Conservation (phyloP, 2,329 filamentous ascomycete genomes). For the Ceratocystis variospora region DNA sequence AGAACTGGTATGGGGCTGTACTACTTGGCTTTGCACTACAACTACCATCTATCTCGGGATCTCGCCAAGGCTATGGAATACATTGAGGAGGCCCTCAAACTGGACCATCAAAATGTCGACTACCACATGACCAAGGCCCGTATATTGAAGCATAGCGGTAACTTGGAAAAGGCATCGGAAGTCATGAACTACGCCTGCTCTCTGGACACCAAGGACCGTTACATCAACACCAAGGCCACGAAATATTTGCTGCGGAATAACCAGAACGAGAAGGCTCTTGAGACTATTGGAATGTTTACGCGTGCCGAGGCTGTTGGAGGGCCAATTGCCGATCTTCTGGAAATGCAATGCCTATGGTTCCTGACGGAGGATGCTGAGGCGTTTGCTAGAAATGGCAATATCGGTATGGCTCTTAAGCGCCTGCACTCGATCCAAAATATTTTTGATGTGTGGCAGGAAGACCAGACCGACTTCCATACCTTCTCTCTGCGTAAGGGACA, state of each 20-base stretch:
- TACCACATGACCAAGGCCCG: conserved; percentile 92
- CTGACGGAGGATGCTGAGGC: conserved; percentile 90
- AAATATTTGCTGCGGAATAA: conserved; percentile 94
- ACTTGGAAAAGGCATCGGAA: conserved; percentile 65
- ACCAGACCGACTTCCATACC: conserved; percentile 97
- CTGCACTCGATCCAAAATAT: conserved; percentile 82
- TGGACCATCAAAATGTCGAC: conserved; percentile 70
- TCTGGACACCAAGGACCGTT: conserved; percentile 79
- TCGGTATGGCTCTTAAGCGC: conserved; percentile 78
- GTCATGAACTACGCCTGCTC: conserved; percentile 77
- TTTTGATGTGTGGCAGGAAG: conserved; percentile 95
- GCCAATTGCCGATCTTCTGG: conserved; percentile 76
- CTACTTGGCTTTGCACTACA: conserved; percentile 94
- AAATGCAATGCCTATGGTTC: conserved; percentile 99
- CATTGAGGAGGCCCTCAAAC: conserved; percentile 68
- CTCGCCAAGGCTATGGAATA: conserved; percentile 67
- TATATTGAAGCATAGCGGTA: conserved; percentile 81
- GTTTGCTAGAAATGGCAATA: conserved; percentile 66
- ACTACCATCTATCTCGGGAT: conserved; percentile 77
- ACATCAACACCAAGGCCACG: conserved; percentile 96
- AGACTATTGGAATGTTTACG: conserved; percentile 89
- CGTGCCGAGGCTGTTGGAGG: conserved; percentile 79
- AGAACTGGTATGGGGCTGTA: conserved; percentile 46
- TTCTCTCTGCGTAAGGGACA: conserved; percentile 96
- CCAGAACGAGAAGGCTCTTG: conserved; percentile 70